Percentiles rank a stretch among this genome's conserved stretches.
Conservation (phyloP, 441 rosid genomes). For the Corymbia calophylla region DNA sequence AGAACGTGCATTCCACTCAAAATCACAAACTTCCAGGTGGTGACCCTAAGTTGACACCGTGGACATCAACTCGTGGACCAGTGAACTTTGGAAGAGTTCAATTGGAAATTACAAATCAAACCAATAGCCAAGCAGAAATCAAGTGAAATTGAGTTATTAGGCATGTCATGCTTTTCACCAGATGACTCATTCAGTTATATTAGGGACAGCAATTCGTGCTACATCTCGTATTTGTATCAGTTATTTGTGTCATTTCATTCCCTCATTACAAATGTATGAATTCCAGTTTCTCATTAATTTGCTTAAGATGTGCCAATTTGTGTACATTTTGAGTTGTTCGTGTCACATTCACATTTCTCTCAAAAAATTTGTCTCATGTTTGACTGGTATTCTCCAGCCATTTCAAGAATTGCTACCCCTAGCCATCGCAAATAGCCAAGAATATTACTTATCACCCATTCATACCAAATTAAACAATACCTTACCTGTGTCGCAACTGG, state of each 20-base stretch:
- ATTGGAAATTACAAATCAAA: not conserved
- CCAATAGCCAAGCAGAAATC: not conserved
- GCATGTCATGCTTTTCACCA: not conserved
- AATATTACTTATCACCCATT: not conserved
- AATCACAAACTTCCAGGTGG: not conserved
- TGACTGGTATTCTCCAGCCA: not conserved
- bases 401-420: not conserved
- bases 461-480: not conserved
- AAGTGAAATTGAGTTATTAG: not conserved
- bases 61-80: not conserved
- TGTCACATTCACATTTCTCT: not conserved
- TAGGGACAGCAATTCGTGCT: not conserved
- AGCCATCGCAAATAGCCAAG: not conserved
- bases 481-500: constrained; percentile 75
- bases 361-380: not conserved
- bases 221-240: not conserved
- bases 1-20: not conserved
- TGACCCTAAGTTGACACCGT: not conserved
- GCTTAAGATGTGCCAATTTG: not conserved
- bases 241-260: not conserved
- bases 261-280: not conserved
- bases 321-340: not conserved
- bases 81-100: not conserved
- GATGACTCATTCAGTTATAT: not conserved
- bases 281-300: not conserved